Evolutionary conservation across 331 rosid genomes (phyloP).

Genomic region (Rhamnella rubrinervis): DNA sequence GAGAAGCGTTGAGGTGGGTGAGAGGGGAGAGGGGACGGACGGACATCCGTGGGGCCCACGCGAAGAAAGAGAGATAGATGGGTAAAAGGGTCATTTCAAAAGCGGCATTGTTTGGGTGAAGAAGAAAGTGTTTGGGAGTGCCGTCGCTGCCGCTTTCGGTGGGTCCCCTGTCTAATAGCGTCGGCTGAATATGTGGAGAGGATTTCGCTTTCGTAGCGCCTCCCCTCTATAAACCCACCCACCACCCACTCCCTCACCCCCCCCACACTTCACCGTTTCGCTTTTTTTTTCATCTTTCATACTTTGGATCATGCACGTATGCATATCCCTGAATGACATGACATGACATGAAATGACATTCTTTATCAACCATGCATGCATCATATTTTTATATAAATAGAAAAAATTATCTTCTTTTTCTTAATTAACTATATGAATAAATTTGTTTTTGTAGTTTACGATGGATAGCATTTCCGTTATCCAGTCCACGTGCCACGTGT

Average conservation of each 20-base stretch:
- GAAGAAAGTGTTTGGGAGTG: background rate
- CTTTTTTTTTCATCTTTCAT: background rate
- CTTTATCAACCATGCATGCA: too few species aligned
- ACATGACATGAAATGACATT: too few species aligned
- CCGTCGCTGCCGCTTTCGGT: conserved; percentile 21
- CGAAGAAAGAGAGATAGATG: background rate
- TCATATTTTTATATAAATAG: too few species aligned
- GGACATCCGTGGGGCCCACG: background rate
- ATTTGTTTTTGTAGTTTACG: too few species aligned
- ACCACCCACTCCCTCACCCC: background rate
- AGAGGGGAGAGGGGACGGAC: background rate
- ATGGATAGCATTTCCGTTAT: too few species aligned
- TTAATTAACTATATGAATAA: too few species aligned
- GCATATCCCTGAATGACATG: background rate
- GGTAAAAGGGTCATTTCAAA: background rate
- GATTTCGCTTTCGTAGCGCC: conserved; percentile 17
- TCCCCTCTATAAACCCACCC: background rate
- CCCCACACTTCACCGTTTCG: too few species aligned
- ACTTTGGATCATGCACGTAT: background rate
- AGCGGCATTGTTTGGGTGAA: background rate
- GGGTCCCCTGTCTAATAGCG: conserved; percentile 16
- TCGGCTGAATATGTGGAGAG: conserved; percentile 22
- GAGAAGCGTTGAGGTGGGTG: background rate
- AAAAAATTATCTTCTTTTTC: too few species aligned
- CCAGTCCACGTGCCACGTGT: too few species aligned